phyloP scores from a whole-genome alignment of 108 stramenopile species.

The Cylindrotheca closterium region DNA sequence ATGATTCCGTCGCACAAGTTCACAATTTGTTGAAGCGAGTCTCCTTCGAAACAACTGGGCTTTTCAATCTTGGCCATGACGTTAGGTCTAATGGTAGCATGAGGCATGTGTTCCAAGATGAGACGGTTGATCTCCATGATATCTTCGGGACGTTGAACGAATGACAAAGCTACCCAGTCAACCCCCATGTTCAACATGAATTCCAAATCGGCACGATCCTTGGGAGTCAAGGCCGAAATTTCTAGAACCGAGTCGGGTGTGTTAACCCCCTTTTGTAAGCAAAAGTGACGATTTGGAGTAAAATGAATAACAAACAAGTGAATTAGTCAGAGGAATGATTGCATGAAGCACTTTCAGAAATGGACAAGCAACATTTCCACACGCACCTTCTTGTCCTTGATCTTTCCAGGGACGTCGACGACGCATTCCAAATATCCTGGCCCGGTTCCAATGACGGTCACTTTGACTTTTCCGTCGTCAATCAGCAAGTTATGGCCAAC shows the following conservation, averaged over 20 bases:
- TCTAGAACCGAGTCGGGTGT: constrained; percentile 91
- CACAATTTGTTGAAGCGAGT: constrained; percentile 89
- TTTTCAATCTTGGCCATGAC: constrained; percentile 94
- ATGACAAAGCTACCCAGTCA: constrained; percentile 89
- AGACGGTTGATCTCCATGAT: constrained; percentile 82
- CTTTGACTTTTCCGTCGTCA: constrained; percentile 88
- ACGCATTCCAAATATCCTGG: constrained; percentile 63
- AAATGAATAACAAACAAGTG: too few relatives aligned
- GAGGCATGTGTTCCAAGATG: constrained; percentile 45
- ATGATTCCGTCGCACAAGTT: constrained; percentile 89
- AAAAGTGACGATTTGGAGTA: constrained; percentile 1
- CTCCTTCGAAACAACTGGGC: constrained; percentile 74
- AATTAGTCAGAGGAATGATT: neutral
- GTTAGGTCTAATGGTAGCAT: constrained; percentile 57
- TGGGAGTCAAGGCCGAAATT: constrained; percentile 83
- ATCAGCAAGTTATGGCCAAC: constrained; percentile 67
- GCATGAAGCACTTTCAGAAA: neutral
- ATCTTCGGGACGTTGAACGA: constrained; percentile 82
- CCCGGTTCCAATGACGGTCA: constrained; percentile 67
- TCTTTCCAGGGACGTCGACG: constrained; percentile 80
- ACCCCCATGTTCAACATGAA: constrained; percentile 89
- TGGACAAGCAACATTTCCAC: neutral
- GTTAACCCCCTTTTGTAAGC: constrained; percentile 80
- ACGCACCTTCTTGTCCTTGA: constrained; percentile 69
- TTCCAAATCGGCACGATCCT: constrained; percentile 84